Base-by-base conservation (phyloP, 805 yeast genomes). In the Metschnikowia lunata region DNA sequence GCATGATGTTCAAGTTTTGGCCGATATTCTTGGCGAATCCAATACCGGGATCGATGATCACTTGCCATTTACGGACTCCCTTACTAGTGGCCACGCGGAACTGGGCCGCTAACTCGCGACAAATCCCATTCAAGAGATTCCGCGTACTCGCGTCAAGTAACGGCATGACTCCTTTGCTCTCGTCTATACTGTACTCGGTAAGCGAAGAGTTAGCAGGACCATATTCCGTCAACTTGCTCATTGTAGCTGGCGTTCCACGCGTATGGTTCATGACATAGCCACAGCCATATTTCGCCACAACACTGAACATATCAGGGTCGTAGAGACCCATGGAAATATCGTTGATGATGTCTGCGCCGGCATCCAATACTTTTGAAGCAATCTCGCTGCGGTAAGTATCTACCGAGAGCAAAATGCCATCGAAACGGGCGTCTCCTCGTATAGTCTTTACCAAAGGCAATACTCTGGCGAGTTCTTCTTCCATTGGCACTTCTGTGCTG, bases 301-400 rank as follows among this genome's bases (percentile, higher is more conserved):
- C 83, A 0, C 65, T 62, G 52, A 85, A 83, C 69, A 93, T 85
- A 23, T 46, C 35, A 0, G 72, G 67, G 57, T 91, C 97, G 51
- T 79, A 78, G 3, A 67, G 55, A 0, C 97, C 97, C 58, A 85
- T 86, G 37, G 90, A 82, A 6, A 93, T 82, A 61, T 93, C 99
- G 64, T 93, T 93, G 57, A 93, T 81, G 28, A 93, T 85, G 61
- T 90, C 90, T 0, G 95, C 96, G 5, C 98, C 99, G 1, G 80
- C 82, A 11, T 60, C 57, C 18, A 93, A 69, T 0, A 88, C 78
- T 35, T 71, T 76, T 39, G 69, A 69, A 0, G 98, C 98, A 10
- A 93, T 96, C 1, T 58, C 55, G 0, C 89, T 66, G 33, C 96
- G 72, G 60, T 83, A 93, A 0, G 99, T 90, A 61, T 93, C 99